Evolutionary conservation across 768 basidiomycete genomes (phyloP), one percentile per base, ranked within the genome.

Genomic region (Leccinum subtestaceum): DNA sequence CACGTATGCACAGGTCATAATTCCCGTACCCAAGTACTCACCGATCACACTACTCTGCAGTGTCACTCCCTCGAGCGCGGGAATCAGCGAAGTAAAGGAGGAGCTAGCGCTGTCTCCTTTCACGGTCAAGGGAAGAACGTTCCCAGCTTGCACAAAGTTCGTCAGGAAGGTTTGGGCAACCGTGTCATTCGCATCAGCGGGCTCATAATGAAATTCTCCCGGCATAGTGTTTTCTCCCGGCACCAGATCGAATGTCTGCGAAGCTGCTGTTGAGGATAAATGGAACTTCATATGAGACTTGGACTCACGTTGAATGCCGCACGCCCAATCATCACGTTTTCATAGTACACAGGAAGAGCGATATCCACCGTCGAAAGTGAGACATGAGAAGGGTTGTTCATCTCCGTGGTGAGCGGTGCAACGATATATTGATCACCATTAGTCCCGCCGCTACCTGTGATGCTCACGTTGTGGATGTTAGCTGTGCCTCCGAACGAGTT

Each of bases 371-470:
- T 88, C 55, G 78, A 70, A 32, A 91, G 75, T 4, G 85, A 84
- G 34, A 89, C 70, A 64, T 88, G 87, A 5, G 87, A 88, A 7
- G 87, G 88, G 60, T 90, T 89, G 23, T 84, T 68, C 49, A 89
- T 73, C 13, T 71, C 77, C 19, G 85, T 80, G 1, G 79, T 83
- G n/a, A 88, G 69, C 2, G 84, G 86, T 3, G 83, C 67, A 31
- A 80, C 71, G 46, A 89, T 78, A 65, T 77, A 90, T 69, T 87
- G 74, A 60, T 75, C 76, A 6, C 85, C 85, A n/a, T 81, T 82
- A 53, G 70, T 74, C 45, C 85, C 86, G 38, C 88, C 87, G 63
- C 87, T 87, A 25, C 87, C 88, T 19, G 77, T 74, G 32, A 89
- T 82, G 5, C 77, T 76, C 32, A 89, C 81, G 56, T 89, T 80